These are phyloP conservation scores for Phytophthora brassicae DNA, from an alignment of 352 stramenopile genomes.

Conservation along the genomic window DNA sequence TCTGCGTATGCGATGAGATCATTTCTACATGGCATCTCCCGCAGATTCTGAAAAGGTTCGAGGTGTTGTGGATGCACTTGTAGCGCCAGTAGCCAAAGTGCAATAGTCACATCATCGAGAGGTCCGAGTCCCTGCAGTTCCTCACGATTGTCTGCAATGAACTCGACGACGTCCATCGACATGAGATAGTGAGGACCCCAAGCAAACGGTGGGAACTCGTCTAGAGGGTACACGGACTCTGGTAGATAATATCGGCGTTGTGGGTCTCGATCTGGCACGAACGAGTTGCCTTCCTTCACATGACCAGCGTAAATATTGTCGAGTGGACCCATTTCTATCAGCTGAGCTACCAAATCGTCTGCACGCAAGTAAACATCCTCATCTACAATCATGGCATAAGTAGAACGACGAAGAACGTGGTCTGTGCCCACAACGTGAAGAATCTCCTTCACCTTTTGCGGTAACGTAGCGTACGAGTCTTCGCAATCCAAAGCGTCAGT, in stretches of 20 bases:
- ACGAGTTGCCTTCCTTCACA: constrained; percentile 23
- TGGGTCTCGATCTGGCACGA: constrained; percentile 35
- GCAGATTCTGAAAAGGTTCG: constrained; percentile 44
- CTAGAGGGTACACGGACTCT: constrained; percentile 41
- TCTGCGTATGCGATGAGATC: constrained; percentile 52
- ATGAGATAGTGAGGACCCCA: constrained; percentile 59
- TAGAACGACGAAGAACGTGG: constrained; percentile 18
- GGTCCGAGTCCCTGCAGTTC: constrained; percentile 38
- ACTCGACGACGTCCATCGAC: constrained; percentile 55
- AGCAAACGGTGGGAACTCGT: constrained; percentile 50
- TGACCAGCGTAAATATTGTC: constrained; percentile 30
- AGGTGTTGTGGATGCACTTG: constrained; percentile 56
- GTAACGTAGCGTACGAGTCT: constrained; percentile 54
- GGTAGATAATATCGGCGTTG: constrained; percentile 44
- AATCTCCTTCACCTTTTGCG: constrained; percentile 66
- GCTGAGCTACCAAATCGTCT: constrained; percentile 12
- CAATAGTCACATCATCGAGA: constrained; percentile 68
- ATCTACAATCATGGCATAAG: constrained; percentile 59
- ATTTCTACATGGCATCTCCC: constrained; percentile 39
- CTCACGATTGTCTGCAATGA: constrained; percentile 44
- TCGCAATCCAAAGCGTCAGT: constrained; percentile 48
- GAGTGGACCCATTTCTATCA: constrained; percentile 18
- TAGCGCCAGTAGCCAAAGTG: constrained; percentile 59
- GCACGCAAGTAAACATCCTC: constrained; percentile 56
- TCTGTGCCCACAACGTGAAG: constrained; percentile 37